These are phyloP conservation scores for Xerocomellus intermedius DNA, from an alignment of 768 basidiomycete genomes.

Conservation along the genomic window DNA sequence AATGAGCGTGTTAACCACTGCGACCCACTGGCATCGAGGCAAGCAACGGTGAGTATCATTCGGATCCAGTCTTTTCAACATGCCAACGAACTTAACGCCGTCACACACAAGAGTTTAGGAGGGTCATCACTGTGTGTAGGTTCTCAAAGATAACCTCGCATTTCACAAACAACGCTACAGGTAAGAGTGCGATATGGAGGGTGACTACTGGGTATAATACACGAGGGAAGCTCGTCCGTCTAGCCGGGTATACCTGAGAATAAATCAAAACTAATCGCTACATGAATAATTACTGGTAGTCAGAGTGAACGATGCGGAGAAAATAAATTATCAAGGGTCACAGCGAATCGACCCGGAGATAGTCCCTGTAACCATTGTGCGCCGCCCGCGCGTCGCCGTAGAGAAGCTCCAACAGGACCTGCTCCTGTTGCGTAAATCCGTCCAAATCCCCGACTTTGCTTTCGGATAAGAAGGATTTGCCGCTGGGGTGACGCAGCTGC, in stretches of 20 bases:
- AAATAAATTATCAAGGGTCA: background rate
- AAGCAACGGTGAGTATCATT: no score
- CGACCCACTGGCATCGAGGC: no score
- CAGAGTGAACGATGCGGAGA: background rate
- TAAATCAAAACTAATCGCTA: background rate
- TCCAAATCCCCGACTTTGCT: background rate
- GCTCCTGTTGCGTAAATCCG: constrained; percentile 11
- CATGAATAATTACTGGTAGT: background rate
- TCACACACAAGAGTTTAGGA: no score
- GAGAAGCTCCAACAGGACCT: constrained; percentile 7
- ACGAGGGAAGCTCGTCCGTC: background rate
- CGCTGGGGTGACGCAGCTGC: background rate
- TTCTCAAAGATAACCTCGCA: no score
- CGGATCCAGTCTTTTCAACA: no score
- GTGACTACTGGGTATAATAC: background rate
- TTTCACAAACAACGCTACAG: no score
- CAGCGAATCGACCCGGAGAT: background rate
- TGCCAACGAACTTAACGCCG: no score
- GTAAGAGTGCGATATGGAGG: no score
- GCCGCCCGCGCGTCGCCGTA: constrained; percentile 13
- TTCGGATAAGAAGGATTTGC: background rate
- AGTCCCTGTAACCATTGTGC: constrained; percentile 15
- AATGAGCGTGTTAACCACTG: no score
- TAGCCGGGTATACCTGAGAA: background rate
- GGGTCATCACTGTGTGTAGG: no score